Percentiles rank a stretch among this genome's conserved stretches.
Evolutionary conservation across 2,329 filamentous ascomycete genomes (phyloP).

Genomic region (Pseudodiploospora longispora): DNA sequence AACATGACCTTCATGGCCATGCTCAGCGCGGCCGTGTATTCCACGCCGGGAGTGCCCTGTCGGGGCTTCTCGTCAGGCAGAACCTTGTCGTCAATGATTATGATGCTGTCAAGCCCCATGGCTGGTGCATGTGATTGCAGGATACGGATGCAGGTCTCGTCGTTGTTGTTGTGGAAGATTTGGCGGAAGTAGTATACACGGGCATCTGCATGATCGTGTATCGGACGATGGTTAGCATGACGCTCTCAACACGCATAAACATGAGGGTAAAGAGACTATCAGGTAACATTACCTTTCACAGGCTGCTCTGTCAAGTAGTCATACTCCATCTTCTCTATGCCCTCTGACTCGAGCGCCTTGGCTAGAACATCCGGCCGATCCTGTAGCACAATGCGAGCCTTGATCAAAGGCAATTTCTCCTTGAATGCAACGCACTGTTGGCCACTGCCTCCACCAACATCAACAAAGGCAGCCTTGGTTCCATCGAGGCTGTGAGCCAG

Average conservation of each 20-base stretch:
- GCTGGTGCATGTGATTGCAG: constrained; percentile 11
- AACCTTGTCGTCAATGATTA: constrained; percentile 18
- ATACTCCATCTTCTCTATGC: constrained; percentile 17
- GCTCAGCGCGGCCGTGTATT: constrained; percentile 15
- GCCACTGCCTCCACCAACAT: constrained; percentile 12
- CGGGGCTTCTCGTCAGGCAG: constrained; percentile 13
- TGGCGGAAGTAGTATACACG: constrained; percentile 20
- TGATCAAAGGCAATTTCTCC: constrained; percentile 5
- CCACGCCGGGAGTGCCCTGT: constrained; percentile 9
- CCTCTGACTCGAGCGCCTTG: constrained; percentile 10
- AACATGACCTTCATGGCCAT: constrained; percentile 19
- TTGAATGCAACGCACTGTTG: constrained; percentile 13
- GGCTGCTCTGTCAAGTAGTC: constrained; percentile 16
- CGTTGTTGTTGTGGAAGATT: constrained; percentile 20
- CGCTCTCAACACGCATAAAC: background rate
- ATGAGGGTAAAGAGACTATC: too few relatives aligned
- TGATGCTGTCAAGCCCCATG: constrained; percentile 12
- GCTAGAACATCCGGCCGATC: constrained; percentile 14
- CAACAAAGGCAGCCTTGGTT: constrained; percentile 8
- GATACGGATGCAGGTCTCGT: constrained; percentile 16
- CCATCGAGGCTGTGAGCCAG: constrained; percentile 1
- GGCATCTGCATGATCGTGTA: constrained; percentile 8
- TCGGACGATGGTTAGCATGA: background rate
- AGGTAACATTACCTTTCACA: constrained; percentile 13
- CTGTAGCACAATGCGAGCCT: constrained; percentile 14